Conservation (phyloP, 2,329 filamentous ascomycete species). For the Byssoonygena ceratinophila region DNA sequence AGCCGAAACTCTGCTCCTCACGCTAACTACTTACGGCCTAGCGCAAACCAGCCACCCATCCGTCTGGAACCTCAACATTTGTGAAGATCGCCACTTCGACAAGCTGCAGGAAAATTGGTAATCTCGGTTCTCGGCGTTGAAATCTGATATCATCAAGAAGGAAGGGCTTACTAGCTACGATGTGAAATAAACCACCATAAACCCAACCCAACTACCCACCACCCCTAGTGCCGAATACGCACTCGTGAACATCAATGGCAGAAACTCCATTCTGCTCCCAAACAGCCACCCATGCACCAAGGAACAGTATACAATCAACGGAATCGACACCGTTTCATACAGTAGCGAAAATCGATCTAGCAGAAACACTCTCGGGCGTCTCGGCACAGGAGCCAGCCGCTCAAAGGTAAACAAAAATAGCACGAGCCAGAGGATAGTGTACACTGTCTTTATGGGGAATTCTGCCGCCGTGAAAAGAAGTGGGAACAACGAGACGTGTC, state of each 20-base stretch:
- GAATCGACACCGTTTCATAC: slow-evolving; percentile 83
- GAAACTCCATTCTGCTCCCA: slow-evolving; percentile 67
- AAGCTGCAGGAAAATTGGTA: too few species aligned
- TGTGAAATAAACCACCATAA: slow-evolving; percentile 83
- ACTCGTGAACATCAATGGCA: slow-evolving; percentile 95
- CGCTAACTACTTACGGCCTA: too few species aligned
- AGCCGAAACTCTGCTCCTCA: too few species aligned
- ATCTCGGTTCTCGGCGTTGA: too few species aligned
- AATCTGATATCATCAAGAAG: not conserved
- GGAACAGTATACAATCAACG: slow-evolving; percentile 79
- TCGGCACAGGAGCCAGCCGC: slow-evolving; percentile 71
- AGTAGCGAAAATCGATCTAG: slow-evolving; percentile 82
- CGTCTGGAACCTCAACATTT: too few species aligned
- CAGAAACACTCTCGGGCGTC: slow-evolving; percentile 70
- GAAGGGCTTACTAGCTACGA: slow-evolving; percentile 15
- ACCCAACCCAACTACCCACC: slow-evolving; percentile 88
- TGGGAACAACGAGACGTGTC: slow-evolving; percentile 90
- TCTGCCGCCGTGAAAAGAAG: slow-evolving; percentile 84
- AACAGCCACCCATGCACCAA: slow-evolving; percentile 74
- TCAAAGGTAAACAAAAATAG: slow-evolving; percentile 80
- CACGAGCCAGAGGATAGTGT: slow-evolving; percentile 85
- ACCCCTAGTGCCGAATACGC: slow-evolving; percentile 91
- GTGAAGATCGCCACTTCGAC: too few species aligned
- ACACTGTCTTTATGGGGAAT: slow-evolving; percentile 86
- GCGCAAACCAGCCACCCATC: too few species aligned